These are phyloP conservation scores for Lyophyllum shimeji DNA, from an alignment of 768 basidiomycete genomes.

Conservation along the genomic window DNA sequence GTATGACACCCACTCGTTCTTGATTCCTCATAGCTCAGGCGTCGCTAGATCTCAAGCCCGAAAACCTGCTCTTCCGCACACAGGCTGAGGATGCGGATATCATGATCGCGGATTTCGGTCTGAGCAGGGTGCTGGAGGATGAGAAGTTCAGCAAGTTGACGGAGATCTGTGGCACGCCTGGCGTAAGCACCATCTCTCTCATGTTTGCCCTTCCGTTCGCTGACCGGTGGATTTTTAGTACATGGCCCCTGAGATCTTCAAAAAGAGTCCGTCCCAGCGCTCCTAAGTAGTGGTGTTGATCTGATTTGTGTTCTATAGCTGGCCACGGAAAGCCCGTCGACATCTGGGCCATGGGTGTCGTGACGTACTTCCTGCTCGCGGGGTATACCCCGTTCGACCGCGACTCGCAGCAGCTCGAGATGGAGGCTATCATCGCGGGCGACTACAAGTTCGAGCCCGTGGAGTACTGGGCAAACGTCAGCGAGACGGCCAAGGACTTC, in stretches of 20 bases:
- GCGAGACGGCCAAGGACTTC: slow-evolving; percentile 80
- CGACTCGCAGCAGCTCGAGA: slow-evolving; percentile 84
- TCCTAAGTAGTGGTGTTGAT: neutral
- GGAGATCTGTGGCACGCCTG: slow-evolving; percentile 95
- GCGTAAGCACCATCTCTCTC: slow-evolving; percentile 42
- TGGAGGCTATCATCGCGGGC: slow-evolving; percentile 92
- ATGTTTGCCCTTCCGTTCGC: neutral
- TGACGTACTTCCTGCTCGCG: slow-evolving; percentile 91
- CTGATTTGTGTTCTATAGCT: slow-evolving; percentile 35
- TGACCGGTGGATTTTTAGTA: slow-evolving; percentile 47
- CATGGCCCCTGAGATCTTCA: slow-evolving; percentile 97
- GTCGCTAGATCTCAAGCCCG: slow-evolving; percentile 84
- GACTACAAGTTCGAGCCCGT: slow-evolving; percentile 83
- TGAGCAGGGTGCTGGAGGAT: slow-evolving; percentile 88
- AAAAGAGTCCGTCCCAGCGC: slow-evolving; percentile 59
- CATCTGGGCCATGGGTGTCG: slow-evolving; percentile 97
- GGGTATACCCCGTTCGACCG: slow-evolving; percentile 98
- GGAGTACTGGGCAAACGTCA: slow-evolving; percentile 89
- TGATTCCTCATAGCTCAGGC: neutral
- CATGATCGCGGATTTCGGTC: slow-evolving; percentile 96
- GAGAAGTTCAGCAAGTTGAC: slow-evolving; percentile 85
- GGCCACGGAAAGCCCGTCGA: slow-evolving; percentile 96
- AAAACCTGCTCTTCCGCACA: slow-evolving; percentile 94
- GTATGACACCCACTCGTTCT: slow-evolving; percentile 30
- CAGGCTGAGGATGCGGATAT: slow-evolving; percentile 89